Conservation (phyloP, 83 land plant genomes). For the Thuja plicata region DNA sequence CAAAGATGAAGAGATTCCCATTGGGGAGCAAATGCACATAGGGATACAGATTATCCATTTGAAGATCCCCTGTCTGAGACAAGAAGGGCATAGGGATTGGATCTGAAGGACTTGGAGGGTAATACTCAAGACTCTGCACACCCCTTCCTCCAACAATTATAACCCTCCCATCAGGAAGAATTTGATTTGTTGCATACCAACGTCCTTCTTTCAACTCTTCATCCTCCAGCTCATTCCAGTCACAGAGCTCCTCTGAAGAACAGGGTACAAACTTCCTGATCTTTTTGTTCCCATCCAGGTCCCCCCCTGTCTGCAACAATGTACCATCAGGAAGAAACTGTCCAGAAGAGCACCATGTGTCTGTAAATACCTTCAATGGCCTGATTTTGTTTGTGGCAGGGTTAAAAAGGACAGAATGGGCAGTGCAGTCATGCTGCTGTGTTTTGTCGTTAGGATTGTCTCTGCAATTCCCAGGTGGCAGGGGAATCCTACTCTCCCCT, state of each 20-base stretch:
- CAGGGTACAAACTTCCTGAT: slow-evolving; percentile 44
- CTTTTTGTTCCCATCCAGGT: slow-evolving; percentile 35
- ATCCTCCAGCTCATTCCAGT: slow-evolving; percentile 35
- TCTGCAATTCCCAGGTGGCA: slow-evolving; percentile 22
- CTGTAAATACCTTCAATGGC: slow-evolving; percentile 36
- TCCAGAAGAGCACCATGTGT: slow-evolving; percentile 67
- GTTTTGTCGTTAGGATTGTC: slow-evolving; percentile 17
- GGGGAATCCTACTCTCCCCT: slow-evolving; percentile 30
- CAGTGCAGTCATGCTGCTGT: slow-evolving; percentile 31
- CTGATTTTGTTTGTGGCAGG: slow-evolving; percentile 29
- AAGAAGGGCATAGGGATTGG: slow-evolving; percentile 41
- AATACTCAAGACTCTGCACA: slow-evolving; percentile 23
- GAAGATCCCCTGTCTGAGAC: slow-evolving; percentile 25
- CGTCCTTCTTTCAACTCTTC: slow-evolving; percentile 17
- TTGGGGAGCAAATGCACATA: slow-evolving; percentile 66
- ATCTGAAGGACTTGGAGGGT: slow-evolving; percentile 14
- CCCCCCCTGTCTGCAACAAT: slow-evolving; percentile 52
- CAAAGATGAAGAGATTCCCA: slow-evolving; percentile 64
- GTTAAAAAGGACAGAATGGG: slow-evolving; percentile 49
- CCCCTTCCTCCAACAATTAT: slow-evolving; percentile 32
- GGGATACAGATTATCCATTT: slow-evolving; percentile 70
- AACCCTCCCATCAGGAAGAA: slow-evolving; percentile 33
- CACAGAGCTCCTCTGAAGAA: slow-evolving; percentile 21
- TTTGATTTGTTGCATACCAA: slow-evolving; percentile 41
- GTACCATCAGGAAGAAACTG: slow-evolving; percentile 55